A percentile compares a stretch with the other conserved stretches of the same genome.
phyloP scores from a whole-genome alignment of 2,329 filamentous ascomycete species.

The Juglanconis oblonga region DNA sequence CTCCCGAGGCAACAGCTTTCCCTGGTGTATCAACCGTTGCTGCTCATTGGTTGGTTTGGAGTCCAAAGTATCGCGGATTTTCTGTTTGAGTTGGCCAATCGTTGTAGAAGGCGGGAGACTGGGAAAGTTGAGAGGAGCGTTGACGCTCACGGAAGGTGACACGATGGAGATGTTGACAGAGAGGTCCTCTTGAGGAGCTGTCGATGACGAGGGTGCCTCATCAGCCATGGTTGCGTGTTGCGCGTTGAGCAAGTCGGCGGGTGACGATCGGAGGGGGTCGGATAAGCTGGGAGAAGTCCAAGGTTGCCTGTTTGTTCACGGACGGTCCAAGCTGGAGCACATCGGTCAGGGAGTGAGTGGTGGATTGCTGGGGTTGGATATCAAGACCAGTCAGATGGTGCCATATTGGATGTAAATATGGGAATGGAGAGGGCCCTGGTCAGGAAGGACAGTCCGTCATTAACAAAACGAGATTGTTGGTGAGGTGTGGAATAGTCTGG shows the following conservation, averaged over 20 bases:
- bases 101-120: constrained; percentile 49
- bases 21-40: constrained; percentile 60
- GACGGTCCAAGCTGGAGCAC: not conserved
- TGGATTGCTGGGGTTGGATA: not conserved
- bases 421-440: not conserved
- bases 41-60: constrained; percentile 50
- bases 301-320: not conserved
- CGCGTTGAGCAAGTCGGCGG: not conserved
- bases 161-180: constrained; percentile 56
- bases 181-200: constrained; percentile 26
- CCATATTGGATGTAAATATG: not conserved
- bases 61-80: constrained; percentile 50
- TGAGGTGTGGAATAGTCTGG: not conserved
- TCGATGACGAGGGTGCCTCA: constrained; percentile 27
- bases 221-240: constrained; percentile 36
- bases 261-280: not conserved
- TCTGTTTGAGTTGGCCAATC: constrained; percentile 55
- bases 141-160: constrained; percentile 55
- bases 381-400: not conserved
- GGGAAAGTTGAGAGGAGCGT: constrained; percentile 47
- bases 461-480: not conserved
- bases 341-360: not conserved
- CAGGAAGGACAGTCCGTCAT: not conserved
- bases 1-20: constrained; percentile 53
- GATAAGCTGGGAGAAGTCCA: not conserved